These are phyloP conservation scores for Penicillium simplicissimum DNA, from an alignment of 495 filamentous ascomycete genomes.

Conservation along the genomic window DNA sequence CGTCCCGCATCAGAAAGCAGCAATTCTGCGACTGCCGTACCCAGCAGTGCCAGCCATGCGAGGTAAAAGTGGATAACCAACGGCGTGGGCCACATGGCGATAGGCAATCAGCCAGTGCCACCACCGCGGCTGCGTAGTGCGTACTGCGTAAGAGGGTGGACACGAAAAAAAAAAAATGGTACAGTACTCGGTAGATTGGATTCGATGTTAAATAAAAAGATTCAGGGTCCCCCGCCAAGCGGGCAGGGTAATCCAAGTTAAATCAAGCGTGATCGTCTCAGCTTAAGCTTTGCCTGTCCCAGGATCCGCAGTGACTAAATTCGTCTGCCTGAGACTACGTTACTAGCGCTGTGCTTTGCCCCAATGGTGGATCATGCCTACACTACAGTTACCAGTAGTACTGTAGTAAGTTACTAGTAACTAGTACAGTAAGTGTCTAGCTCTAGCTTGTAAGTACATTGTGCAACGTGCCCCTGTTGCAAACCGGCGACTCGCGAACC, in stretches of 20 bases:
- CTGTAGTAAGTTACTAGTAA: too few species aligned
- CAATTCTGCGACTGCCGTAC: neutral
- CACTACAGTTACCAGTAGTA: too few species aligned
- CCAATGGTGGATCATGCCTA: neutral
- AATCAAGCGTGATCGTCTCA: neutral
- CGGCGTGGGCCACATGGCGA: slow-evolving; percentile 20
- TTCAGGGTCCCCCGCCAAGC: neutral
- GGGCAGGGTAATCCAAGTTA: neutral
- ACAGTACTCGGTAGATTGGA: too few species aligned
- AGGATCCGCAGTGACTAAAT: neutral
- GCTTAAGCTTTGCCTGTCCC: too few species aligned
- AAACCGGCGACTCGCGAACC: too few species aligned
- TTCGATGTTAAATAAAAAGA: neutral
- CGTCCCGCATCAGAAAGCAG: neutral
- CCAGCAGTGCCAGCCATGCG: slow-evolving; percentile 18
- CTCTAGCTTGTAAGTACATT: too few species aligned
- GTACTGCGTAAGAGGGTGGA: neutral
- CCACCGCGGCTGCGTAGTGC: neutral
- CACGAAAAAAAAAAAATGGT: neutral
- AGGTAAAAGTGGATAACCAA: slow-evolving; percentile 19
- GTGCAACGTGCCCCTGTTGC: too few species aligned
- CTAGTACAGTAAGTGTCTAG: too few species aligned
- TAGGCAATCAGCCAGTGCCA: neutral
- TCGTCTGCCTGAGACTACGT: neutral
- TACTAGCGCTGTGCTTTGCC: neutral